Evolutionary conservation across 805 yeast genomes (phyloP), one percentile per base, ranked within the genome.

Genomic region (Ogataea wickerhamii): DNA sequence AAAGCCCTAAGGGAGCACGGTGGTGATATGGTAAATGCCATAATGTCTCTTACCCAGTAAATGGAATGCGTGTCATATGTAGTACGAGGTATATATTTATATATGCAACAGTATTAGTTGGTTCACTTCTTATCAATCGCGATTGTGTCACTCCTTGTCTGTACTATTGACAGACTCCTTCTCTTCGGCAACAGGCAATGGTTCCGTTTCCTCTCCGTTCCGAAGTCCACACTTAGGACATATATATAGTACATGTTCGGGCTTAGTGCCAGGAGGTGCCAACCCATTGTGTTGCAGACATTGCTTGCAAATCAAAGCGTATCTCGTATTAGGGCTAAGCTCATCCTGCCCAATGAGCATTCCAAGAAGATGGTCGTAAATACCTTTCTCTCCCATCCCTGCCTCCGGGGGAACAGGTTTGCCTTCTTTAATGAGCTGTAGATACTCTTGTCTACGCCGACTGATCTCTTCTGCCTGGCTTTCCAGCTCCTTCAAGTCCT

Each of bases 21-120:
- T 56, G 88, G 89, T 67, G 98, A 93, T 67, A 81, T 93, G 70
- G 97, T 93, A 63, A 88, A 89, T 65, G 91, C 98, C 54, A 87
- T 91, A 67, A 87, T 91, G 95, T 80, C 84, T 50, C 73, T 83
- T 38, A 54, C 65, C 36, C 45, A 50, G 33, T 51, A 55, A 37
- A 23, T 40, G 28, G 25, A 22, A 22, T 8, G 7, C 30, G 16
- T 27, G 30, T n/a, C 18, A 13, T 27, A 13, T 27, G 7, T 13
- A 8, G 16, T 13, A 13, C n/a, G 7, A n/a, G 30, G 18, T 27
- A 7, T 27, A 27, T 27, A 27, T 27, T 7, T 27, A 7, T 16
- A 13, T n/a, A n/a, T 27, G 16, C 7, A 16, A 13, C 30, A 12
- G 30, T 7, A 16, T n/a, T n/a, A n/a, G n/a, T n/a, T n/a, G n/a